Conservation (phyloP, 1,139 yeast genomes). For the Nadsonia commutata region DNA sequence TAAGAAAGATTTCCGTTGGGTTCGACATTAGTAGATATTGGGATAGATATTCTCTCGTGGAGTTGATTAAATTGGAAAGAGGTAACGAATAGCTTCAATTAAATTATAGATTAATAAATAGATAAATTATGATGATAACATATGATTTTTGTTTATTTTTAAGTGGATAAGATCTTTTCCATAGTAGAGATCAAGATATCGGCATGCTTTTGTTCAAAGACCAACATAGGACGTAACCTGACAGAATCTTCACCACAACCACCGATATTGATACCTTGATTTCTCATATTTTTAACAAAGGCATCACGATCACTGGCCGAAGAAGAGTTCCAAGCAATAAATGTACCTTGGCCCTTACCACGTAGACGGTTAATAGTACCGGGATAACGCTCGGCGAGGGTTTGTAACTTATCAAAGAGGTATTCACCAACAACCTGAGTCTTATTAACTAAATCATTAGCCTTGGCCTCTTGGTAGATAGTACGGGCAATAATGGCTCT, state of each 20-base stretch:
- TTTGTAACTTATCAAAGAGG: conserved; percentile 38
- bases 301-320: conserved; percentile 39
- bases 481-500: conserved; percentile 60
- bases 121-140: too few species aligned
- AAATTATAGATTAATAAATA: too few species aligned
- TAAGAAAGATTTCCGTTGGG: too few species aligned
- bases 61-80: too few species aligned
- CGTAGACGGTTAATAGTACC: conserved; percentile 39
- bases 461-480: conserved; percentile 47
- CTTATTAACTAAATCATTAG: conserved; percentile 41
- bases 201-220: conserved; percentile 64
- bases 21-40: too few species aligned
- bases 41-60: too few species aligned
- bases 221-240: conserved; percentile 64
- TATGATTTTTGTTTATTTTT: too few species aligned
- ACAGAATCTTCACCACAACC: conserved; percentile 66
- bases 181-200: conserved; percentile 37
- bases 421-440: conserved; percentile 51
- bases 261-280: conserved; percentile 59
- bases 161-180: conserved; percentile 17
- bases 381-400: conserved; percentile 39
- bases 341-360: conserved; percentile 64
- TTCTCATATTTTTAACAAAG: conserved; percentile 42
- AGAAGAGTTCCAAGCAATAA: conserved; percentile 62
- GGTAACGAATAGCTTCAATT: too few species aligned